These are phyloP conservation scores for Exophiala viscosa DNA, from an alignment of 2,329 filamentous ascomycete genomes.

Conservation along the genomic window DNA sequence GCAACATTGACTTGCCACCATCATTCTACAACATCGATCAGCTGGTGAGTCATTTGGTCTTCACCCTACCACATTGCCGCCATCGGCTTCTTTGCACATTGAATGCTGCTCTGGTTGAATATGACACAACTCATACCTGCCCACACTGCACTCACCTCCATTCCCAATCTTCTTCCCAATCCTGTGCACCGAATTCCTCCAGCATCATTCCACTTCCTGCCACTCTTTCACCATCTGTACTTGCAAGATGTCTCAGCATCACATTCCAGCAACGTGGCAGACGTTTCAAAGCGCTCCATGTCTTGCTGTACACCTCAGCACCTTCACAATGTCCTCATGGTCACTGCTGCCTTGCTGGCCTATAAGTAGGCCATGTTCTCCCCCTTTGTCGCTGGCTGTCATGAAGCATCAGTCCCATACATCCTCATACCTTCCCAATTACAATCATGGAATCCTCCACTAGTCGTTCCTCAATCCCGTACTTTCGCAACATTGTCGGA, in stretches of 20 bases:
- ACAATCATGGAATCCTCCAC: not conserved
- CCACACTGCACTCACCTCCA: not conserved
- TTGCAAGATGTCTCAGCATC: not conserved
- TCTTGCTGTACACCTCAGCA: not conserved
- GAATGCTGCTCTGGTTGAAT: not conserved
- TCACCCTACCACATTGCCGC: not conserved
- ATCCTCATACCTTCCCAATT: not conserved
- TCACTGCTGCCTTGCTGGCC: not conserved
- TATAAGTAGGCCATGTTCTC: not conserved
- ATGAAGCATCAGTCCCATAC: not conserved
- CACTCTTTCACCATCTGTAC: not conserved
- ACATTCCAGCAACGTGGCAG: not conserved
- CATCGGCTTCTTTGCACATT: constrained; percentile 2
- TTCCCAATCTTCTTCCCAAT: not conserved
- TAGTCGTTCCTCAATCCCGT: not conserved
- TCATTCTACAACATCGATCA: constrained; percentile 29
- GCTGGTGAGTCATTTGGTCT: constrained; percentile 21
- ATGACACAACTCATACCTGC: not conserved
- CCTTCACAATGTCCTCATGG: not conserved
- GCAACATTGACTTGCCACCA: constrained; percentile 28
- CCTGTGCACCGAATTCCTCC: not conserved
- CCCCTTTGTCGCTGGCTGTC: not conserved
- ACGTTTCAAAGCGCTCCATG: not conserved
- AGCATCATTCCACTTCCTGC: not conserved
- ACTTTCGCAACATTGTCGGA: constrained; percentile 30